These are phyloP conservation scores for Rhizophagus prolifer DNA, from an alignment of 192 early-diverging fungal species.

Conservation along the genomic window DNA sequence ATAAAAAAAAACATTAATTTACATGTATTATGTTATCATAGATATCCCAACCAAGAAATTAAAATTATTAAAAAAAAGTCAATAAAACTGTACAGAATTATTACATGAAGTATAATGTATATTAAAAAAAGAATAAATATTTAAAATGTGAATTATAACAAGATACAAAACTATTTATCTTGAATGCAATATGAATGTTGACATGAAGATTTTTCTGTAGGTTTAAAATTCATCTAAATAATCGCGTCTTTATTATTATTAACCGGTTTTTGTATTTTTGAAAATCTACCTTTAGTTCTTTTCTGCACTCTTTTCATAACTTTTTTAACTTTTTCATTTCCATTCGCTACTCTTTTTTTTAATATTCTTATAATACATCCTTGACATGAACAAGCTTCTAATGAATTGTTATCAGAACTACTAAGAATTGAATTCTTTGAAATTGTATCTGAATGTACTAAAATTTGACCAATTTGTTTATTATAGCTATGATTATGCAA, in stretches of 20 bases:
- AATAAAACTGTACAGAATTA: too few relatives aligned
- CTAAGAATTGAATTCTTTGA: not conserved
- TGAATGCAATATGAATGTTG: not conserved
- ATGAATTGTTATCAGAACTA: not conserved
- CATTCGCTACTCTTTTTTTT: not conserved
- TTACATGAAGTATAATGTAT: too few relatives aligned
- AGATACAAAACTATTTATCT: not conserved
- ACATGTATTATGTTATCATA: too few relatives aligned
- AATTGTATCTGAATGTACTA: not conserved
- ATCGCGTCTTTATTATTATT: not conserved
- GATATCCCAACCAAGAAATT: too few relatives aligned
- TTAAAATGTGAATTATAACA: not conserved
- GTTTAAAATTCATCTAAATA: not conserved
- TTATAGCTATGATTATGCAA: constrained; percentile 11
- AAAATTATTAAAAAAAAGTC: too few relatives aligned
- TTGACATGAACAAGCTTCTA: not conserved
- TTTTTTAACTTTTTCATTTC: not conserved
- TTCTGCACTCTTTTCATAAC: not conserved
- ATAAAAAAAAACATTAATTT: too few relatives aligned
- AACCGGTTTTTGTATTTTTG: not conserved
- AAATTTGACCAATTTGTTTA: not conserved
- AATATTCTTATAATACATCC: not conserved
- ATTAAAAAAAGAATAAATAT: not conserved
- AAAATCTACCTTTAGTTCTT: not conserved
- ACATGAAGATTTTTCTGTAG: not conserved